Percentiles rank a stretch among this genome's conserved stretches.
These are phyloP conservation scores for Termitomyces sp. DNA, from an alignment of 768 basidiomycete genomes.

Conservation along the genomic window DNA sequence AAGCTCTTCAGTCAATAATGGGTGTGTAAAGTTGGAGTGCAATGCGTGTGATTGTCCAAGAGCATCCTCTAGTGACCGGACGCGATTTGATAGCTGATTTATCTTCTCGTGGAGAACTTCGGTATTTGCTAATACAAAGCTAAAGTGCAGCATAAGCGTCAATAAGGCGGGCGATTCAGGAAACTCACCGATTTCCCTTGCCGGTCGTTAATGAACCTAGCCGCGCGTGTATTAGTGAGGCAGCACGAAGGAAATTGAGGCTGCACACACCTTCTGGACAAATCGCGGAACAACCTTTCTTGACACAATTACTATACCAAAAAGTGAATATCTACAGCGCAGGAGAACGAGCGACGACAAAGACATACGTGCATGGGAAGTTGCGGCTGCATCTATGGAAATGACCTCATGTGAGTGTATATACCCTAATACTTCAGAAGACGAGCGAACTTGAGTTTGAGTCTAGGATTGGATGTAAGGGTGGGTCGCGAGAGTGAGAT, in stretches of 20 bases:
- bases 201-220: constrained; percentile 67
- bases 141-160: constrained; percentile 17
- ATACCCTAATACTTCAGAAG: constrained; percentile 3
- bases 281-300: constrained; percentile 55
- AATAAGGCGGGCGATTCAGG: not conserved
- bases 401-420: constrained; percentile 10
- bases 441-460: constrained; percentile 57
- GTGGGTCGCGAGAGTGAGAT: constrained; percentile 9
- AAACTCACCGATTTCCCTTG: constrained; percentile 58
- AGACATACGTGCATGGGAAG: constrained; percentile 57
- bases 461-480: constrained; percentile 28
- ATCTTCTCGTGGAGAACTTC: constrained; percentile 69
- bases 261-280: constrained; percentile 52
- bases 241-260: constrained; percentile 10
- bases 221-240: not conserved
- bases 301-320: constrained; percentile 45
- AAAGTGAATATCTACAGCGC: constrained; percentile 10
- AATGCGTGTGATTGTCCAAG: constrained; percentile 46
- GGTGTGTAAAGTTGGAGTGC: constrained; percentile 46
- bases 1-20: constrained; percentile 55
- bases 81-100: constrained; percentile 49
- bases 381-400: constrained; percentile 50
- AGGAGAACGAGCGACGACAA: not conserved
- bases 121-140: constrained; percentile 69
- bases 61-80: constrained; percentile 66